Evolutionary conservation across 306 rosid species (phyloP).

Genomic region (Castanea sativa): DNA sequence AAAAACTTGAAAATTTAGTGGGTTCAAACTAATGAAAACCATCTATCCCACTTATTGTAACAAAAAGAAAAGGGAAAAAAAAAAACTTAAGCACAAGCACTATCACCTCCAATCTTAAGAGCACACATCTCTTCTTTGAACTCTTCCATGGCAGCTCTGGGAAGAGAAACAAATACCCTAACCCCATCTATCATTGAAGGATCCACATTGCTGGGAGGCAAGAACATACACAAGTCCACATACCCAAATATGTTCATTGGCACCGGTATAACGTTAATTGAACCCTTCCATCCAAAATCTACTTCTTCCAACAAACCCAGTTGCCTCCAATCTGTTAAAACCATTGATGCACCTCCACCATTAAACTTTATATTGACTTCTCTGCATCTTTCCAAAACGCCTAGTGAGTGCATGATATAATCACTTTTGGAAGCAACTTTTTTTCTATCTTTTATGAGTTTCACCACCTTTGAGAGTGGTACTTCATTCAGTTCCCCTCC

Average conservation of each 20-base stretch:
- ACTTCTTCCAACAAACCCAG: slow-evolving; percentile 45
- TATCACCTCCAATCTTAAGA: slow-evolving; percentile 19
- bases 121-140: slow-evolving; percentile 49
- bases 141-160: slow-evolving; percentile 41
- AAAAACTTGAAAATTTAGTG: too few species aligned
- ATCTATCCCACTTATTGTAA: too few species aligned
- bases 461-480: slow-evolving; percentile 39
- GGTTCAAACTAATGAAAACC: too few species aligned
- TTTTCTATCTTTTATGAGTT: slow-evolving; percentile 48
- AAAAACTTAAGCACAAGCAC: neutral
- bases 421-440: slow-evolving; percentile 17
- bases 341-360: slow-evolving; percentile 34
- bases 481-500: slow-evolving; percentile 44
- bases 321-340: slow-evolving; percentile 57
- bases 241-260: slow-evolving; percentile 45
- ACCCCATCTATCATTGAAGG: slow-evolving; percentile 51
- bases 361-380: slow-evolving; percentile 10
- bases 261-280: slow-evolving; percentile 38
- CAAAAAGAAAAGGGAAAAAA: too few species aligned
- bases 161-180: slow-evolving; percentile 44
- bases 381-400: slow-evolving; percentile 32
- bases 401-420: slow-evolving; percentile 24
- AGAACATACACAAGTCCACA: slow-evolving; percentile 45
- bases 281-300: slow-evolving; percentile 47
- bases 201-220: slow-evolving; percentile 49